phyloP scores from a whole-genome alignment of 371 early-diverging fungal genomes.

The Umbelopsis sp. region DNA sequence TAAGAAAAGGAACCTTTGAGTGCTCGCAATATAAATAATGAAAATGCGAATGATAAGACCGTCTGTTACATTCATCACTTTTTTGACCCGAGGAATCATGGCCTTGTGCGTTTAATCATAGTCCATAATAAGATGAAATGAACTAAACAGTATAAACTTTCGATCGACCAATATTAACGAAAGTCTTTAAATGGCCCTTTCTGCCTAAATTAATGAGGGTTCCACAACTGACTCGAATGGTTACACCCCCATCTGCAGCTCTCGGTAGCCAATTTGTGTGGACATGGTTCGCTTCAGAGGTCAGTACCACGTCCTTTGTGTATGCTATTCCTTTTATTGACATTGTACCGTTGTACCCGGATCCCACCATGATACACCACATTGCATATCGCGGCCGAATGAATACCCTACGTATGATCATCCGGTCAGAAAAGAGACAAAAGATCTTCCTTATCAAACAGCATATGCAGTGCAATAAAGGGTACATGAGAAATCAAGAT shows the following conservation, averaged over 20 bases:
- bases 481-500: conserved; percentile 7
- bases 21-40: no score
- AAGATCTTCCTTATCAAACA: conserved; percentile 9
- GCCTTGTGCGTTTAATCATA: not conserved
- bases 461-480: not conserved
- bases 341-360: not conserved
- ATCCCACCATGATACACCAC: not conserved
- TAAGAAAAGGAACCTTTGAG: not conserved
- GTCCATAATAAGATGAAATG: conserved; percentile 6
- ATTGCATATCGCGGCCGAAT: not conserved
- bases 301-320: not conserved
- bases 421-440: not conserved
- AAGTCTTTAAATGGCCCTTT: conserved; percentile 7
- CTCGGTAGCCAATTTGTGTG: not conserved
- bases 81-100: not conserved
- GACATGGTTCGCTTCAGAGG: not conserved
- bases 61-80: not conserved
- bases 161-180: not conserved
- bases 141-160: conserved; percentile 6
- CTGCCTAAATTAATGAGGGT: conserved; percentile 16
- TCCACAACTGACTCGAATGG: not conserved
- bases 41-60: no score
- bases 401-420: not conserved
- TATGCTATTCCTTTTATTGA: conserved; percentile 14
- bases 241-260: conserved; percentile 13